Base-by-base conservation (phyloP, 192 early-diverging fungal genomes). In the Mortierella antarctica region DNA sequence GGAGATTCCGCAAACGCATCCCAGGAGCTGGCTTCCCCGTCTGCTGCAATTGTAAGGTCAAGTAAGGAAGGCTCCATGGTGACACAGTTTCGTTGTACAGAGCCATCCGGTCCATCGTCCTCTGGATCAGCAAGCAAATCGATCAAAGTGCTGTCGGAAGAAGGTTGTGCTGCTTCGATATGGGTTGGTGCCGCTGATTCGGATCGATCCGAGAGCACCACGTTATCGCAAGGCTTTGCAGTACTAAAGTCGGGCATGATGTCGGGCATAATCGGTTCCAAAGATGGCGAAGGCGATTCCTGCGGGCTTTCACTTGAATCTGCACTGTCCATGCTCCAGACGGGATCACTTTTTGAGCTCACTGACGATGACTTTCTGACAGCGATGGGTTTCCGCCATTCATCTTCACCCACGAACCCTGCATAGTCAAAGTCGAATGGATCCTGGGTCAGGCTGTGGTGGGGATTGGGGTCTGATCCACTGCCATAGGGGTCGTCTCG, bases 351-450 rank as follows among this genome's bases (percentile, higher is more conserved):
- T 20, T 15, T 46, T 0, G 56, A 3, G 31, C 31, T 31, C 31
- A 31, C 3, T 31, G 31, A 31, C 31, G 31, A 31, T 31, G 31
- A 31, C 57, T 59, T 41, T 42, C 39, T n/a, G 57, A 59, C 40
- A 59, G 7, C 39, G 31, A 31, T 31, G 3, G 57, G 71, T 10
- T 42, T 64, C 47, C 23, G 57, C 71, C 71, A 73, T 13, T 58
- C 71, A 14, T 51, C 48, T 58, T 64, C 71, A 39, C 40, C 47
- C 10, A 73, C 62, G 58, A 73, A 73, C 0, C 71, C 71, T 17
- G 45, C 49, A 6, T 40, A 9, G 13, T 73, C 62, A 23, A 51
- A 64, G 23, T 73, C 62, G 20, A 63, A 64, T 12, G 62, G 42
- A 47, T 58, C 54, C 6, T 14, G 58, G 6, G 49, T 15, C 15